A percentile compares a stretch with the other conserved stretches of the same genome.
These are phyloP conservation scores for Anthracocystis panici-leucophaei DNA, from an alignment of 1,284 basidiomycete genomes.

Conservation along the genomic window DNA sequence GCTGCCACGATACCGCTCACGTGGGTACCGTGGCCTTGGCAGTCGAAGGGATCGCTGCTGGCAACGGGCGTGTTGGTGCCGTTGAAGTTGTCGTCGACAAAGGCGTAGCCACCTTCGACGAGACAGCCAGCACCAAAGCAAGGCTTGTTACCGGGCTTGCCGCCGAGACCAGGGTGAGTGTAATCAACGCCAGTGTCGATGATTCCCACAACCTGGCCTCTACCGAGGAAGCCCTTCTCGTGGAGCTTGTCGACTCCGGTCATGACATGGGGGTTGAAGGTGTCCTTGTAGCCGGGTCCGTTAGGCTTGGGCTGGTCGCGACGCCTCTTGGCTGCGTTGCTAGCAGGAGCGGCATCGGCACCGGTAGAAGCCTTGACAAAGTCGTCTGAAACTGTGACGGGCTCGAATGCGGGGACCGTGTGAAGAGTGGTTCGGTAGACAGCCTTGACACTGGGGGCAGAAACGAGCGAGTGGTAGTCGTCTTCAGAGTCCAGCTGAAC, in stretches of 20 bases:
- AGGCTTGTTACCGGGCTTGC: conserved; percentile 51
- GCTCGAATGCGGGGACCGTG: conserved; percentile 48
- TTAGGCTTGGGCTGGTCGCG: conserved; percentile 40
- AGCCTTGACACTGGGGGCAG: conserved; percentile 46
- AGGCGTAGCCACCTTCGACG: conserved; percentile 51
- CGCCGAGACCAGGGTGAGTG: conserved; percentile 76
- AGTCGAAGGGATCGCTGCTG: conserved; percentile 70
- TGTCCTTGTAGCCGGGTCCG: conserved; percentile 43
- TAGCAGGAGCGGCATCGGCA: conserved; percentile 19
- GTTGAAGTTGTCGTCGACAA: conserved; percentile 69
- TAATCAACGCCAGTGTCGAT: conserved; percentile 74
- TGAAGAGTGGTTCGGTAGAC: conserved; percentile 47
- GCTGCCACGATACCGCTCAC: conserved; percentile 78
- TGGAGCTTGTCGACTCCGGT: conserved; percentile 73
- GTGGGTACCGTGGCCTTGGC: conserved; percentile 73
- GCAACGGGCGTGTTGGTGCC: conserved; percentile 67
- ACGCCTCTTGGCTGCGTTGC: conserved; percentile 26
- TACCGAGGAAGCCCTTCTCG: conserved; percentile 73
- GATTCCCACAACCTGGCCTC: conserved; percentile 74
- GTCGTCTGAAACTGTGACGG: conserved; percentile 31
- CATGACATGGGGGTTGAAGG: conserved; percentile 58
- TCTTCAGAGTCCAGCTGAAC: conserved; percentile 52
- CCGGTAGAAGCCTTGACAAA: conserved; percentile 52
- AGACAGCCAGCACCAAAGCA: conserved; percentile 57
- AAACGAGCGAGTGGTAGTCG: conserved; percentile 43